phyloP scores from a whole-genome alignment of 192 early-diverging fungal species.

The Podila clonocystis region DNA sequence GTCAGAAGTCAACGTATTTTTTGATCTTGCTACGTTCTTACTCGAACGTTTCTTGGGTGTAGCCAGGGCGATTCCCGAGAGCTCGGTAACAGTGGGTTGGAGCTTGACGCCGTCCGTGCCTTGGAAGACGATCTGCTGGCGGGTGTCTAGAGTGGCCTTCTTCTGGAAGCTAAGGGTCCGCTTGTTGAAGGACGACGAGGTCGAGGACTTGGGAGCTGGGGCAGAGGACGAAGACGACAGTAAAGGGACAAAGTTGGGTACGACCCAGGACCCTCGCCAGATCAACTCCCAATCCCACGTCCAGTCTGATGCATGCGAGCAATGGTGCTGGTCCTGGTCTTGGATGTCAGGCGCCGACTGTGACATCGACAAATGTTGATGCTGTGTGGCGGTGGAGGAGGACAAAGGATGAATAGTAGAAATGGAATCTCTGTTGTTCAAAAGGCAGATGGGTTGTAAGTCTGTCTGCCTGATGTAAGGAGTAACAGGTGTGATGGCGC shows the following conservation, averaged over 20 bases:
- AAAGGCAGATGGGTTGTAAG: no score
- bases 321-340: no score
- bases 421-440: no score
- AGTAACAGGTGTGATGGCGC: no score
- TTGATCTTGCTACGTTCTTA: background rate
- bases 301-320: no score
- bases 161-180: background rate
- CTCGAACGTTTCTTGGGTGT: background rate
- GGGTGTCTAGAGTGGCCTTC: constrained; percentile 13
- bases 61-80: constrained; percentile 19
- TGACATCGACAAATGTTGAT: no score
- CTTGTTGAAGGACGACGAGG: background rate
- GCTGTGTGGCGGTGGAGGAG: no score
- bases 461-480: no score
- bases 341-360: no score
- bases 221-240: background rate
- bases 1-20: background rate
- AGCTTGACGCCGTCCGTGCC: constrained; percentile 20
- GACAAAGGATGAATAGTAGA: no score
- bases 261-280: constrained; percentile 40
- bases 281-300: constrained; percentile 17
- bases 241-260: constrained; percentile 19
- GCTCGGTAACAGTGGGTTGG: constrained; percentile 23
- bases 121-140: constrained; percentile 18
- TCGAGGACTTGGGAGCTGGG: background rate